These are phyloP conservation scores for Ampelocalamus luodianensis DNA, from an alignment of 176 grass and related monocot genomes.

Conservation along the genomic window DNA sequence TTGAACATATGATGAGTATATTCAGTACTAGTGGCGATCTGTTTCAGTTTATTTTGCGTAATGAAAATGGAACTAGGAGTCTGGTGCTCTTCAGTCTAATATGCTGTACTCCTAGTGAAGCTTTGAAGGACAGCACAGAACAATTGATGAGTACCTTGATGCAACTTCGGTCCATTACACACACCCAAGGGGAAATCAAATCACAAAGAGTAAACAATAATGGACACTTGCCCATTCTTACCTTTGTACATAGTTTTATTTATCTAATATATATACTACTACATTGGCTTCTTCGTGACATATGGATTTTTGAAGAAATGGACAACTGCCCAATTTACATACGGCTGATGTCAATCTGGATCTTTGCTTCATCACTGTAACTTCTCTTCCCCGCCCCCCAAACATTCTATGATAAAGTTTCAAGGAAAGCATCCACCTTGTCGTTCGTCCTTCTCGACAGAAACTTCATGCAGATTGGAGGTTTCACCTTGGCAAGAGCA, in stretches of 20 bases:
- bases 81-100: too few relatives aligned
- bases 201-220: too few relatives aligned
- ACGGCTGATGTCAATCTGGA: not conserved
- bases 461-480: constrained; percentile 49
- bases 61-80: too few relatives aligned
- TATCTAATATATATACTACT: not conserved
- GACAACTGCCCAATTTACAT: not conserved
- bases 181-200: too few relatives aligned
- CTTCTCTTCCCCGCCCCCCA: not conserved
- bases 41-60: too few relatives aligned
- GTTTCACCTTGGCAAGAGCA: constrained; percentile 45
- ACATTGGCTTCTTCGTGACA: not conserved
- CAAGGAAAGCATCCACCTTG: constrained; percentile 22
- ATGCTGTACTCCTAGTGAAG: too few relatives aligned
- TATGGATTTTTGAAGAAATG: not conserved
- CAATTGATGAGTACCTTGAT: not conserved
- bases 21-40: too few relatives aligned
- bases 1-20: too few relatives aligned
- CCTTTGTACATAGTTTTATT: not conserved
- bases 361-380: constrained; percentile 14
- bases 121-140: not conserved
- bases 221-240: not conserved
- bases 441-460: constrained; percentile 29
- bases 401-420: constrained; percentile 23
- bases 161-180: not conserved